Evolutionary conservation across 148 eudicot species (phyloP).

Genomic region (Mesembryanthemum crystallinum): DNA sequence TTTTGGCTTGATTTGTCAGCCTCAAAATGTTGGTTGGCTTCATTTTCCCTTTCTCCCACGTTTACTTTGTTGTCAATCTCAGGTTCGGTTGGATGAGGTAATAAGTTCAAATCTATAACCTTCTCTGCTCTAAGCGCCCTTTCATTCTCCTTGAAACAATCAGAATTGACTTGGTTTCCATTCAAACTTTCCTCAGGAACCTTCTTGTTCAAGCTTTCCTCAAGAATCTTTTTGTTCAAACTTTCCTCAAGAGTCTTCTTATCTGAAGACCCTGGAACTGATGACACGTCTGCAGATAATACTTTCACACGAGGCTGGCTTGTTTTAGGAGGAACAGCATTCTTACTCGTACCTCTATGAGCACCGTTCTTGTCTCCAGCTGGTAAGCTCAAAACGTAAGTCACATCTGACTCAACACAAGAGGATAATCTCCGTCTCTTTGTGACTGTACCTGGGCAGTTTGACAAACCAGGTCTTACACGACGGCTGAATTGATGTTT

Average conservation of each 20-base stretch:
- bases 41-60: conserved; percentile 4
- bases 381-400: conserved; percentile 32
- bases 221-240: conserved; percentile 11
- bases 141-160: conserved; percentile 5
- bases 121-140: conserved; percentile 14
- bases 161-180: neutral
- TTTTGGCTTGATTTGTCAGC: neutral
- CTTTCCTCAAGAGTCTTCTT: conserved; percentile 17
- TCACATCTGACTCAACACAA: conserved; percentile 25
- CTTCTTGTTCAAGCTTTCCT: conserved; percentile 14
- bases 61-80: conserved; percentile 22
- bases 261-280: conserved; percentile 8
- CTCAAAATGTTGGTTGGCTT: neutral
- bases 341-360: conserved; percentile 11
- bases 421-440: conserved; percentile 36
- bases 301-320: conserved; percentile 21
- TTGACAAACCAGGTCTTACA: conserved; percentile 22
- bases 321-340: conserved; percentile 18
- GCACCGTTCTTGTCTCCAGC: conserved; percentile 22
- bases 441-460: conserved; percentile 13
- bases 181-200: conserved; percentile 1
- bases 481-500: conserved; percentile 42
- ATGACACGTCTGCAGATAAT: neutral
- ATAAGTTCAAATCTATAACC: conserved; percentile 34
- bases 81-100: conserved; percentile 30